phyloP scores from a whole-genome alignment of 2,329 filamentous ascomycete species.

The Apiospora pterosperma region DNA sequence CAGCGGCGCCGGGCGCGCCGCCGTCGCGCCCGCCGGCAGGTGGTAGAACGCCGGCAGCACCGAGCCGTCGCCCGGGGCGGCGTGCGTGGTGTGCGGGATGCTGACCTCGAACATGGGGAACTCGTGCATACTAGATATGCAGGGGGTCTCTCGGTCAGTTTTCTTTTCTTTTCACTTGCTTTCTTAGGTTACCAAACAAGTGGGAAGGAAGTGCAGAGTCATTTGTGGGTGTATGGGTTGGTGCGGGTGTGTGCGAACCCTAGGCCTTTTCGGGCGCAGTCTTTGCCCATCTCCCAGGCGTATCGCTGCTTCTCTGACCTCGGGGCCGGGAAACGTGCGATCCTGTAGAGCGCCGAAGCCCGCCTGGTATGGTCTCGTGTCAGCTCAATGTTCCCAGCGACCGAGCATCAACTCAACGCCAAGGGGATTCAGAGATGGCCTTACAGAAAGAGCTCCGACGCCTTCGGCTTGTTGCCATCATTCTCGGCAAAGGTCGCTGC shows the following conservation, averaged over 20 bases:
- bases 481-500: constrained; percentile 14
- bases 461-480: constrained; percentile 22
- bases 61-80: constrained; percentile 18
- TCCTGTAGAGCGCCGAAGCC: constrained; percentile 30
- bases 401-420: no score
- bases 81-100: constrained; percentile 25
- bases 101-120: constrained; percentile 23
- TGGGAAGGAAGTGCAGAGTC: no score
- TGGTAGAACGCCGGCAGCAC: constrained; percentile 25
- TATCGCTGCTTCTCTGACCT: constrained; percentile 24
- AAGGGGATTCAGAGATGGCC: no score
- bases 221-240: no score
- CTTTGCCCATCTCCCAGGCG: constrained; percentile 26
- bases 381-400: no score
- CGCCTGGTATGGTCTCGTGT: constrained; percentile 13
- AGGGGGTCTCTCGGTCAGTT: background rate
- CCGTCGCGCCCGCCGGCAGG: constrained; percentile 18
- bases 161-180: no score
- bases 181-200: no score
- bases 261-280: constrained; percentile 24
- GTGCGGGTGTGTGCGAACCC: constrained; percentile 8
- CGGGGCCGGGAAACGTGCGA: constrained; percentile 30
- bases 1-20: constrained; percentile 16
- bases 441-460: constrained; percentile 28
- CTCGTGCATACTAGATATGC: constrained; percentile 15